phyloP scores from a whole-genome alignment of 78 protist species.

The Dictyostelium brefeldianum region DNA sequence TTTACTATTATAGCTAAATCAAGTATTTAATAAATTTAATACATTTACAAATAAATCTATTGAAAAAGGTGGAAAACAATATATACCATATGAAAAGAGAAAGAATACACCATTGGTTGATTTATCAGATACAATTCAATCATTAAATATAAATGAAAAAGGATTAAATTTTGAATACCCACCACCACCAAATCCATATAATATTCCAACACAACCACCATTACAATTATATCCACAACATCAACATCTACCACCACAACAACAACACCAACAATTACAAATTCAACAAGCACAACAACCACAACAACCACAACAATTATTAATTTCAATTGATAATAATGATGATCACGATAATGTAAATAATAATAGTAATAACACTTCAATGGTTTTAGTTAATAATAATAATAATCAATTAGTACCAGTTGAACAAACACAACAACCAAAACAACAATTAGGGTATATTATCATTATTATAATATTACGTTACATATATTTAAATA shows the following conservation, averaged over 20 bases:
- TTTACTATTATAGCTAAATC: not conserved
- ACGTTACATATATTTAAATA: too few relatives aligned
- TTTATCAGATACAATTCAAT: conserved; percentile 1
- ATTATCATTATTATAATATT: not conserved
- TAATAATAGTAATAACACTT: not conserved
- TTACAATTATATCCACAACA: conserved; percentile 8
- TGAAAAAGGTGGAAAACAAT: conserved; percentile 18
- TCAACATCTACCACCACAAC: not conserved
- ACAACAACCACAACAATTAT: not conserved
- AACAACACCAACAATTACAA: not conserved
- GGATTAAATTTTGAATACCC: conserved; percentile 68
- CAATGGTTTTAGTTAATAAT: not conserved
- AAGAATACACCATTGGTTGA: conserved; percentile 50
- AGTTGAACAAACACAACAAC: not conserved
- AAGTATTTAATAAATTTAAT: not conserved
- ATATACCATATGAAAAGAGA: conserved; percentile 51
- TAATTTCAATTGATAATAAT: not conserved
- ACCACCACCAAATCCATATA: conserved; percentile 35
- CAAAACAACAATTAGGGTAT: conserved; percentile 13
- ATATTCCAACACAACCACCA: not conserved
- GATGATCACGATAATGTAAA: not conserved
- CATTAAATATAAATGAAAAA: conserved; percentile 18
- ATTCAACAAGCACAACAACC: not conserved
- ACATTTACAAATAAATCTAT: not conserved
- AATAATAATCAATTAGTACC: not conserved